A percentile compares a stretch with the other conserved stretches of the same genome.
Conservation (phyloP, 202 grass and related monocot genomes). For the Schoenoplectus tabernaemontani region DNA sequence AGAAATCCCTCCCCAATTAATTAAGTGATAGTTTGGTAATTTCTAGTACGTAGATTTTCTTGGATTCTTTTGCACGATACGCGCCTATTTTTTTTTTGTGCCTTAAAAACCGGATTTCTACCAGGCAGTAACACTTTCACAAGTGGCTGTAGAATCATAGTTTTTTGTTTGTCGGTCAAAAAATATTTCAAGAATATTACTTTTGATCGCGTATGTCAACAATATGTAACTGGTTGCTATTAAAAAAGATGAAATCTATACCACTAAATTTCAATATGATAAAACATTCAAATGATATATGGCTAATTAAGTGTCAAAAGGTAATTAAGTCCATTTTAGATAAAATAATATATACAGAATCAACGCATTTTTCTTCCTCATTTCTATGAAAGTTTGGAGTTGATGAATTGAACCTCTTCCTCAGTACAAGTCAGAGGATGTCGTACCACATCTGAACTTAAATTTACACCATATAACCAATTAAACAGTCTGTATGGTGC, state of each 20-base stretch:
- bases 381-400: no score
- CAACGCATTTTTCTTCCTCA: no score
- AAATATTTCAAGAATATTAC: neutral
- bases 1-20: no score
- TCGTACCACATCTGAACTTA: no score
- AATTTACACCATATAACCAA: no score
- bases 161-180: neutral
- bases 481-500: neutral
- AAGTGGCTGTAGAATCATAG: neutral
- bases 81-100: neutral
- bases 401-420: no score
- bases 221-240: neutral
- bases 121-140: neutral
- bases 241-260: no score
- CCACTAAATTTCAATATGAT: neutral
- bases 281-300: neutral
- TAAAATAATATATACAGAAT: no score
- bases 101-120: neutral
- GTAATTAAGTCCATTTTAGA: no score
- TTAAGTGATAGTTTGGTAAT: neutral
- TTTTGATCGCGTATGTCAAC: neutral
- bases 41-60: neutral
- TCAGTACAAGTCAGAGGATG: no score
- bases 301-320: no score
- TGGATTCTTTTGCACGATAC: neutral